These are phyloP conservation scores for Thelonectria olida DNA, from an alignment of 2,329 filamentous ascomycete genomes.

Conservation along the genomic window DNA sequence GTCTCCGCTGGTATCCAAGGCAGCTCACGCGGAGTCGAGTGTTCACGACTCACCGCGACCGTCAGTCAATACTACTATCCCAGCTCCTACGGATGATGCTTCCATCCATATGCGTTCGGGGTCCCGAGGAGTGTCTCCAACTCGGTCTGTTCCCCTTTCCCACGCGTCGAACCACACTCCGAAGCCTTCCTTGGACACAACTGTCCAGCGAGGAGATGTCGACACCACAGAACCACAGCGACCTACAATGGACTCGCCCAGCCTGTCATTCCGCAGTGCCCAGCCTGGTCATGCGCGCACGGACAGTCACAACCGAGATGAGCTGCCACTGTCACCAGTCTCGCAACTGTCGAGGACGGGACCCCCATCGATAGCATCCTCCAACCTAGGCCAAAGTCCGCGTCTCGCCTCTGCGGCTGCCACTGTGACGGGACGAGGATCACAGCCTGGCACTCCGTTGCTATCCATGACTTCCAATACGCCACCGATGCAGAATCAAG, in stretches of 20 bases:
- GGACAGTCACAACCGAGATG: slow-evolving; percentile 21
- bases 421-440: slow-evolving; percentile 22
- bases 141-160: slow-evolving; percentile 22
- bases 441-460: slow-evolving; percentile 25
- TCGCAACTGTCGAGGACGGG: slow-evolving; percentile 36
- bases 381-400: slow-evolving; percentile 37
- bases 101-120: slow-evolving; percentile 25
- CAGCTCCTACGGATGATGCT: slow-evolving; percentile 14
- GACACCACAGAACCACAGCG: slow-evolving; percentile 24
- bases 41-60: slow-evolving; percentile 21
- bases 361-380: slow-evolving; percentile 37
- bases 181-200: slow-evolving; percentile 35
- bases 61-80: slow-evolving; percentile 22
- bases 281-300: slow-evolving; percentile 13
- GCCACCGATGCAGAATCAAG: slow-evolving; percentile 27
- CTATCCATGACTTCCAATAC: slow-evolving; percentile 24
- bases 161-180: slow-evolving; percentile 30
- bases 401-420: slow-evolving; percentile 26
- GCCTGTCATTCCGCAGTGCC: slow-evolving; percentile 20
- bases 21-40: neutral
- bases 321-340: slow-evolving; percentile 35
- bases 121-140: slow-evolving; percentile 26
- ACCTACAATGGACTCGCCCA: slow-evolving; percentile 27
- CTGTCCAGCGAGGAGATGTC: slow-evolving; percentile 17
- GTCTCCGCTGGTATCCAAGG: slow-evolving; percentile 16